phyloP scores from a whole-genome alignment of 192 early-diverging fungal species.

The Rhizoclosmatium sp. region DNA sequence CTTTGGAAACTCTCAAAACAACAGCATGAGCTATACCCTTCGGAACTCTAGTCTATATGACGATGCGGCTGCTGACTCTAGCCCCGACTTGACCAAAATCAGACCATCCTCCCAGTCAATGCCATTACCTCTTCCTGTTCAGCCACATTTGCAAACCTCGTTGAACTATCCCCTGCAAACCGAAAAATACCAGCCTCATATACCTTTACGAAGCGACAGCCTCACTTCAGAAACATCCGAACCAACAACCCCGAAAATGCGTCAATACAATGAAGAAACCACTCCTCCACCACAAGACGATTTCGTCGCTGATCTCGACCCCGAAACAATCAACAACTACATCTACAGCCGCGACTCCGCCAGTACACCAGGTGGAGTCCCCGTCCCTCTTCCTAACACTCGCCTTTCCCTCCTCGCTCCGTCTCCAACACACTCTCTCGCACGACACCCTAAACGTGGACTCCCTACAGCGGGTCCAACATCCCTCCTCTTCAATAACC shows the following conservation, averaged over 20 bases:
- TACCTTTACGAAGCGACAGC: not conserved
- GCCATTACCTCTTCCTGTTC: too few species aligned
- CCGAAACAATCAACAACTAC: too few species aligned
- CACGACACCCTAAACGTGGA: not conserved
- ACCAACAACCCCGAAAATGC: not conserved
- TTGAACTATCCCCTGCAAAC: not conserved
- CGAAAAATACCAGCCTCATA: not conserved
- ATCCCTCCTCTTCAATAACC: conserved; percentile 8
- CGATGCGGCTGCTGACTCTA: too few species aligned
- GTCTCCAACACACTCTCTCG: not conserved
- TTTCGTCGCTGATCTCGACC: not conserved
- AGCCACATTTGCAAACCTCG: too few species aligned
- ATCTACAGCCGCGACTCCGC: not conserved
- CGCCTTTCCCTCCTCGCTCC: not conserved
- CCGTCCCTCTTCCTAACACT: not conserved
- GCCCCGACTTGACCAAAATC: too few species aligned
- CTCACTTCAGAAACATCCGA: not conserved
- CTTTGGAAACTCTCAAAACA: too few species aligned
- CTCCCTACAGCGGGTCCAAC: too few species aligned
- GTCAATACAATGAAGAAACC: too few species aligned
- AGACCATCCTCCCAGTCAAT: too few species aligned
- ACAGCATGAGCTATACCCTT: too few species aligned
- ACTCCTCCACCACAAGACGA: not conserved
- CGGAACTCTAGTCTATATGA: too few species aligned
- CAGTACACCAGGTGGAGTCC: not conserved